These are phyloP conservation scores for Ceratocystis colombiana DNA, from an alignment of 2,329 filamentous ascomycete species.

Conservation along the genomic window DNA sequence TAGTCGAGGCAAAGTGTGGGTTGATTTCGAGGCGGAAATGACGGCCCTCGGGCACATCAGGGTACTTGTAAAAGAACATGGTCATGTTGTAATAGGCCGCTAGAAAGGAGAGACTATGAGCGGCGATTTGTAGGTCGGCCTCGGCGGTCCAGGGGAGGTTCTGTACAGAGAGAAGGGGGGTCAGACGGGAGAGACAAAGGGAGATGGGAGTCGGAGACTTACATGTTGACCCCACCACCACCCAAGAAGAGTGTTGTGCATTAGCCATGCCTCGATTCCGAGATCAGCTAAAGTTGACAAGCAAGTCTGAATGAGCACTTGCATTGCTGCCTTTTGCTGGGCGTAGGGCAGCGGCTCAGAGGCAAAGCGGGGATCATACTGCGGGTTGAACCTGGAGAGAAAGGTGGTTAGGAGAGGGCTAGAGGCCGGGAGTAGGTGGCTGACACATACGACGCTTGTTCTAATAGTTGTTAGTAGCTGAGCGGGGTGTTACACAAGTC, in stretches of 20 bases:
- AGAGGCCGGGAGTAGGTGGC: neutral
- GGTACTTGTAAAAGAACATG: slow-evolving; percentile 38
- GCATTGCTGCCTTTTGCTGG: slow-evolving; percentile 51
- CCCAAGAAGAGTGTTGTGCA: slow-evolving; percentile 71
- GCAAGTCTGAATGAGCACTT: slow-evolving; percentile 61
- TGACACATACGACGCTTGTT: slow-evolving; percentile 19
- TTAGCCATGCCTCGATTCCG: slow-evolving; percentile 68
- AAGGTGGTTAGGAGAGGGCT: slow-evolving; percentile 17
- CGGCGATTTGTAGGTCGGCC: slow-evolving; percentile 63
- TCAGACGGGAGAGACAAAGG: slow-evolving; percentile 17
- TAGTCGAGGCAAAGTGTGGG: slow-evolving; percentile 36
- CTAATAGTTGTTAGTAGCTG: slow-evolving; percentile 5
- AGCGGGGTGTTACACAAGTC: neutral
- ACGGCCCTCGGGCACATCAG: slow-evolving; percentile 34
- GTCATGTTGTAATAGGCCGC: slow-evolving; percentile 57
- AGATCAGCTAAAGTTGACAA: slow-evolving; percentile 56
- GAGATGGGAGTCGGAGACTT: slow-evolving; percentile 24
- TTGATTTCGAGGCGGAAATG: slow-evolving; percentile 44
- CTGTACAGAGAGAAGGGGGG: slow-evolving; percentile 32
- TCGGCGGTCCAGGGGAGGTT: slow-evolving; percentile 71
- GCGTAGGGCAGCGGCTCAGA: slow-evolving; percentile 39
- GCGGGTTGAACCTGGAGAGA: slow-evolving; percentile 29
- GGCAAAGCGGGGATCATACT: slow-evolving; percentile 37
- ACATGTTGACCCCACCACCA: slow-evolving; percentile 71
- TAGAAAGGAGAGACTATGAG: slow-evolving; percentile 54